These are phyloP conservation scores for Barnettozyma sp. DNA, from an alignment of 805 yeast genomes.

Conservation along the genomic window DNA sequence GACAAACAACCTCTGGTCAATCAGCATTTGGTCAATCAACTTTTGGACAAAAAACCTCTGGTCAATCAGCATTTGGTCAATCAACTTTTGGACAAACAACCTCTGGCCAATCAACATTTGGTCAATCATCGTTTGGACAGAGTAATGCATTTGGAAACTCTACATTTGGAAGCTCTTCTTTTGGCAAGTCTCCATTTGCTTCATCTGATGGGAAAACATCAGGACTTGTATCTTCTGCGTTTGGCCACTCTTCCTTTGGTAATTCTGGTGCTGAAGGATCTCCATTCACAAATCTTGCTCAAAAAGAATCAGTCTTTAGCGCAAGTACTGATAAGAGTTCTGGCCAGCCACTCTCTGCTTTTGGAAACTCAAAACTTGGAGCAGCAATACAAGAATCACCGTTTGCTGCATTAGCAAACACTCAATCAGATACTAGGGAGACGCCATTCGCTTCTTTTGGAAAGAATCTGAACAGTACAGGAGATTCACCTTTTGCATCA, in stretches of 20 bases:
- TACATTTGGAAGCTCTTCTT: neutral
- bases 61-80: too few species aligned
- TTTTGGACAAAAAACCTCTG: too few species aligned
- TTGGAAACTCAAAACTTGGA: constrained; percentile 22
- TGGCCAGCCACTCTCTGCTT: too few species aligned
- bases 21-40: too few species aligned
- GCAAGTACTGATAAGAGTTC: constrained; percentile 8
- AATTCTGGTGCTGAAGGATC: constrained; percentile 12
- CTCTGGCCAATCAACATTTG: neutral
- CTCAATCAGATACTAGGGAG: constrained; percentile 2
- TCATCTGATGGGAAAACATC: constrained; percentile 1
- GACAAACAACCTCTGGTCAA: too few species aligned
- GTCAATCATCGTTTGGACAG: neutral
- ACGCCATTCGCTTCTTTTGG: constrained; percentile 24
- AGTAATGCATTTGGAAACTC: neutral
- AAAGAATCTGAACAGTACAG: neutral
- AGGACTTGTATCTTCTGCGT: constrained; percentile 6
- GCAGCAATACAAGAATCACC: constrained; percentile 7
- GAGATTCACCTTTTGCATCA: constrained; percentile 14
- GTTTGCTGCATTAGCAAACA: constrained; percentile 6
- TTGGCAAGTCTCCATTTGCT: constrained; percentile 5
- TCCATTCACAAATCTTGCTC: constrained; percentile 17
- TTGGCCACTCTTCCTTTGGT: constrained; percentile 10
- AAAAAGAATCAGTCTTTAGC: constrained; percentile 20
- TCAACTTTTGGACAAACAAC: too few species aligned